These are phyloP conservation scores for Suillus placidus DNA, from an alignment of 768 basidiomycete genomes.

Conservation along the genomic window DNA sequence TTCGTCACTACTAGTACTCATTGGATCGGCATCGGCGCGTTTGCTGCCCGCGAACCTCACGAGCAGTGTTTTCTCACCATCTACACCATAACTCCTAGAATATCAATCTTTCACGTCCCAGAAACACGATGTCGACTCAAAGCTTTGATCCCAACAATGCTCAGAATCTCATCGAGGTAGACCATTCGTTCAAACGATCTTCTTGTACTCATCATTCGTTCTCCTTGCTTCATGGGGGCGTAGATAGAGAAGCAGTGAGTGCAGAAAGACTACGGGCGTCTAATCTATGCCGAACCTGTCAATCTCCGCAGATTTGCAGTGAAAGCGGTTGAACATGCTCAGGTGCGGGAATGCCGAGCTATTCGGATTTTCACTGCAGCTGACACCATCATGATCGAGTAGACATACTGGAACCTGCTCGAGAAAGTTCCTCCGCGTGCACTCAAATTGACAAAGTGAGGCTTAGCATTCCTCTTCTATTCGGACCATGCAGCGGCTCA, in stretches of 20 bases:
- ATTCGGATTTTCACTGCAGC: slow-evolving; percentile 9
- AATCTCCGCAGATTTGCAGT: slow-evolving; percentile 47
- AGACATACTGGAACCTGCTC: slow-evolving; percentile 96
- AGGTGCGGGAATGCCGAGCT: slow-evolving; percentile 54
- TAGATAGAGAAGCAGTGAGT: slow-evolving; percentile 97
- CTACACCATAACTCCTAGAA: background rate
- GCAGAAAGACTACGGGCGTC: background rate
- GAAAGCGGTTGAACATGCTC: slow-evolving; percentile 94
- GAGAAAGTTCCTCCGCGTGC: slow-evolving; percentile 76
- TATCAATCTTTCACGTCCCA: background rate
- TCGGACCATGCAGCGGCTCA: slow-evolving; percentile 16
- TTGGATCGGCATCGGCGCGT: background rate
- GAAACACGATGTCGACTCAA: slow-evolving; percentile 45
- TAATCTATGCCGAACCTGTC: slow-evolving; percentile 10
- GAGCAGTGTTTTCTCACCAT: background rate
- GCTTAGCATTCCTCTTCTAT: slow-evolving; percentile 16
- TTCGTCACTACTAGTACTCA: background rate
- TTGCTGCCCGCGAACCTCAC: background rate
- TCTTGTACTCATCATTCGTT: background rate
- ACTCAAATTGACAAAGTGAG: slow-evolving; percentile 82
- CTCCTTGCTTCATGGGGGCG: slow-evolving; percentile 4
- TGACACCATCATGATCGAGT: slow-evolving; percentile 14
- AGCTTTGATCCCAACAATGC: slow-evolving; percentile 87
- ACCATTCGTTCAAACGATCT: background rate
- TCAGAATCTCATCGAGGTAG: slow-evolving; percentile 89